These are phyloP conservation scores for Stellera chamaejasme DNA, from an alignment of 345 rosid species.

Conservation along the genomic window DNA sequence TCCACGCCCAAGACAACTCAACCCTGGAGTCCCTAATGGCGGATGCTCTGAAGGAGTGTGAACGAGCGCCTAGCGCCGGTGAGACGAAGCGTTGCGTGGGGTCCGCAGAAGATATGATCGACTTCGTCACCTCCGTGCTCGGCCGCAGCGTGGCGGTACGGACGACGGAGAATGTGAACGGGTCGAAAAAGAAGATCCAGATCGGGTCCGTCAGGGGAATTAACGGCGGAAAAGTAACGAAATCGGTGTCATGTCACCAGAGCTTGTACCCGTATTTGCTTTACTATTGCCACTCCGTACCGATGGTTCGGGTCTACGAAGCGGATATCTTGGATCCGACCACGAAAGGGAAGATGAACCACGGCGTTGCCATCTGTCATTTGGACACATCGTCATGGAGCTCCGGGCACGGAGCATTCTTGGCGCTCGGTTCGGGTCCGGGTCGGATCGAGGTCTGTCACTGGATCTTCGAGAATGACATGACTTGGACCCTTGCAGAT, in stretches of 20 bases:
- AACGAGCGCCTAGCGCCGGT: slow-evolving; percentile 54
- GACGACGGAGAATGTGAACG: slow-evolving; percentile 47
- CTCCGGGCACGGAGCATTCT: slow-evolving; percentile 66
- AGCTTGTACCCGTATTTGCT: slow-evolving; percentile 73
- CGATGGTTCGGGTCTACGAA: slow-evolving; percentile 76
- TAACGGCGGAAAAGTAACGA: slow-evolving; percentile 62
- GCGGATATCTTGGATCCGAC: slow-evolving; percentile 55
- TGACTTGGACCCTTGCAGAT: slow-evolving; percentile 61
- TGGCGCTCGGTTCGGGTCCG: slow-evolving; percentile 64
- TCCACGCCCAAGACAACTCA: slow-evolving; percentile 57
- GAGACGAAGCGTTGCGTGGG: slow-evolving; percentile 84
- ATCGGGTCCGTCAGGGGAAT: slow-evolving; percentile 52
- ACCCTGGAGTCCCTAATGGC: slow-evolving; percentile 43
- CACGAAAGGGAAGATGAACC: slow-evolving; percentile 43
- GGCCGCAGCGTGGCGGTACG: slow-evolving; percentile 50
- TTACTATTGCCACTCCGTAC: slow-evolving; percentile 91
- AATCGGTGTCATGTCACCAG: slow-evolving; percentile 86
- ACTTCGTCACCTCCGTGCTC: slow-evolving; percentile 62
- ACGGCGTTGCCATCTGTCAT: slow-evolving; percentile 81
- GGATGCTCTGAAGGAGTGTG: slow-evolving; percentile 58
- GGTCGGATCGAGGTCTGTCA: slow-evolving; percentile 85
- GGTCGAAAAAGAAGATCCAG: slow-evolving; percentile 43
- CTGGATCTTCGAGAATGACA: slow-evolving; percentile 85
- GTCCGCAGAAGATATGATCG: slow-evolving; percentile 85
- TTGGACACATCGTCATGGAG: slow-evolving; percentile 82